Conservation (phyloP, 2,329 filamentous ascomycete species). For the Fusarium redolens region DNA sequence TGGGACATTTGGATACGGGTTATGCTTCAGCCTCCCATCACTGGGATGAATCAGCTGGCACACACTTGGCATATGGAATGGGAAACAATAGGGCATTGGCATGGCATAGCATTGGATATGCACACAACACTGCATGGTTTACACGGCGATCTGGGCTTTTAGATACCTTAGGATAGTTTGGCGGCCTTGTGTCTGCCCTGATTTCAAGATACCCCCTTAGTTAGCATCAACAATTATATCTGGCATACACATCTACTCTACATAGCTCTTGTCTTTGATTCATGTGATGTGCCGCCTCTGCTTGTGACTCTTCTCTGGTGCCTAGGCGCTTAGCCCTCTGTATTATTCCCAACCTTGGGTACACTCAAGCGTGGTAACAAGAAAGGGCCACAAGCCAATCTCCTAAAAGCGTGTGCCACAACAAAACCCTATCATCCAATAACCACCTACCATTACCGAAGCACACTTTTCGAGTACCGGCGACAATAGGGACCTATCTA, state of each 20-base stretch:
- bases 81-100: constrained; percentile 24
- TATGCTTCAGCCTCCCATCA: constrained; percentile 38
- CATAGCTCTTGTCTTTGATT: constrained; percentile 1
- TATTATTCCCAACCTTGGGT: not conserved
- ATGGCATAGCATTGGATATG: constrained; percentile 20
- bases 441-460: not conserved
- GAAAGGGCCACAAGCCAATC: constrained; percentile 10
- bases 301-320: constrained; percentile 13
- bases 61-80: constrained; percentile 10
- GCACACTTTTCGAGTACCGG: constrained; percentile 14
- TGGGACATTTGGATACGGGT: constrained; percentile 26
- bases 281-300: constrained; percentile 23
- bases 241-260: constrained; percentile 8
- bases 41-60: constrained; percentile 36
- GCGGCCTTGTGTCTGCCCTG: constrained; percentile 32
- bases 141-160: constrained; percentile 26
- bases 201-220: constrained; percentile 40
- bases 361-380: constrained; percentile 1
- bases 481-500: constrained; percentile 18
- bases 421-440: constrained; percentile 20
- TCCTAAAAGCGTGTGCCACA: constrained; percentile 22
- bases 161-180: constrained; percentile 43
- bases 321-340: not conserved
- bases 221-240: constrained; percentile 31
- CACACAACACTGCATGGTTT: constrained; percentile 22